Evolutionary conservation across 208 protist species (phyloP).

Genomic region (Acanthamoeba culbertsoni): DNA sequence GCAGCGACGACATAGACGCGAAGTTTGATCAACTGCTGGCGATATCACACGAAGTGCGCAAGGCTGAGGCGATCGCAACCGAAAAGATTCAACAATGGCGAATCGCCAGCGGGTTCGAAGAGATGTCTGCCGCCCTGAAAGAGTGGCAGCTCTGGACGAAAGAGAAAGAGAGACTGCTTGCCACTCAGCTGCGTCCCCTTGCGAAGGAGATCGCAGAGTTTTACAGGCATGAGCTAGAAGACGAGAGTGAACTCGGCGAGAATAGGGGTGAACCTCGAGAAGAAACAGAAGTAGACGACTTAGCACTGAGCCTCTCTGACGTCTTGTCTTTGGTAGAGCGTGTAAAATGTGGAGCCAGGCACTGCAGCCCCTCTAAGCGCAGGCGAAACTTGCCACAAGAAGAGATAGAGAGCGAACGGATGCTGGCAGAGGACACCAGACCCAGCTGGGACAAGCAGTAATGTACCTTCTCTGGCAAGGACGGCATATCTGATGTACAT

Average conservation of each 20-base stretch:
- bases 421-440: background rate
- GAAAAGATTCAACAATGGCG: background rate
- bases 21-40: constrained; percentile 3
- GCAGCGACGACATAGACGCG: background rate
- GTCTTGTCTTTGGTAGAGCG: background rate
- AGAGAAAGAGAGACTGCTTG: background rate
- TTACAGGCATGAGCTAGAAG: background rate
- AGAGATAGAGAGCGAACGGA: background rate
- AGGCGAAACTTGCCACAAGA: background rate
- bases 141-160: background rate
- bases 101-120: background rate
- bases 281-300: background rate
- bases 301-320: background rate
- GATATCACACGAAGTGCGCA: background rate
- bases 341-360: background rate
- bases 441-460: too few species aligned
- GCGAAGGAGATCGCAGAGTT: background rate
- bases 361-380: background rate
- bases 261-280: background rate
- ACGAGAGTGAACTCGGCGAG: background rate
- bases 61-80: background rate
- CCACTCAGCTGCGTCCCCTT: background rate
- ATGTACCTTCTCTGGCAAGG: too few species aligned
- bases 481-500: too few species aligned
- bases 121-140: background rate